phyloP scores from a whole-genome alignment of 2,329 filamentous ascomycete species.

The Phialophora verrucosa region DNA sequence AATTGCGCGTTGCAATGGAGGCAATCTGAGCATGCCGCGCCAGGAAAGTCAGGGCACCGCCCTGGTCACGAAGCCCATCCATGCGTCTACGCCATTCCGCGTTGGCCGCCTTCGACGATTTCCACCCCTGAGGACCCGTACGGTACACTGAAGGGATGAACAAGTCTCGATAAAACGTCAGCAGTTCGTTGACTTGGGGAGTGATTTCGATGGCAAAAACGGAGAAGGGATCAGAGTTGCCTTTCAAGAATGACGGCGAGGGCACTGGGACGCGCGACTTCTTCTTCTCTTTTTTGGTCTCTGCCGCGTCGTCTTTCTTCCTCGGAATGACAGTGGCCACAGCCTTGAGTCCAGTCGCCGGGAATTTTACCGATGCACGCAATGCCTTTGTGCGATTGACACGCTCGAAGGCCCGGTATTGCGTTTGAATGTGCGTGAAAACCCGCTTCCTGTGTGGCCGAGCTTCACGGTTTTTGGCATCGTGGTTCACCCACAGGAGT shows the following conservation, averaged over 20 bases:
- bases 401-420: constrained; percentile 4
- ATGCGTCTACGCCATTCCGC: constrained; percentile 4
- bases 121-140: not conserved
- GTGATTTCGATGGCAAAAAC: not conserved
- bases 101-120: not conserved
- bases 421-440: constrained; percentile 17
- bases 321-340: not conserved
- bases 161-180: constrained; percentile 3
- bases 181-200: constrained; percentile 6
- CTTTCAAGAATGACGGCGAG: not conserved
- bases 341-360: not conserved
- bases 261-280: not conserved
- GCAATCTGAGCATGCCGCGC: constrained; percentile 1
- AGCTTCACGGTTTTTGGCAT: constrained; percentile 10
- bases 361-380: not conserved
- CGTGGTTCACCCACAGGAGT: constrained; percentile 13
- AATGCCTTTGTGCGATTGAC: not conserved
- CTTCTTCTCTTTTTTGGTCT: not conserved
- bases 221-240: constrained; percentile 8
- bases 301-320: not conserved
- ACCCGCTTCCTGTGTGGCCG: constrained; percentile 10
- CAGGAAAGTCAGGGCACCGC: not conserved
- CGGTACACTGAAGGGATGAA: constrained; percentile 4
- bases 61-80: not conserved
- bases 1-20: not conserved